Evolutionary conservation across 495 filamentous ascomycete genomes (phyloP), one percentile per base, ranked within the genome.

Genomic region (Evansstolkia leycettana): DNA sequence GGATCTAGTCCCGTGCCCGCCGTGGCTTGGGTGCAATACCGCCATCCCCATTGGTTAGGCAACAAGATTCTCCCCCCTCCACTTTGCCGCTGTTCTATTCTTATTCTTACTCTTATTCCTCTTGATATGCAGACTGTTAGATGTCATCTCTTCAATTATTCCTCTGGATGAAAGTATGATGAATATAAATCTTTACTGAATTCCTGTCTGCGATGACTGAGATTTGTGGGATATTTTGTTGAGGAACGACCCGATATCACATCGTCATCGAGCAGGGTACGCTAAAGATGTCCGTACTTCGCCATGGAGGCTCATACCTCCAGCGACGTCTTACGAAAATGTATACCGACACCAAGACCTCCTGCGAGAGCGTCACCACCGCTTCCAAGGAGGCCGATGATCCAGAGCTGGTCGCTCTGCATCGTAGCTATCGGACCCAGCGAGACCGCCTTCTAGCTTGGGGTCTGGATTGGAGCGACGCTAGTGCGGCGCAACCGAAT

Each of bases 321-420:
- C 65, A 69, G 54, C 73, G 80, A 40, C 77, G 84, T 41, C 70
- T 94, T 26, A 90, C 85, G 32, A 80, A 89, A 57, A 73, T 93
- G 46, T 94, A 93, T 58, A 82, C 84, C 45, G 85, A 94, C 60
- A 89, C 85, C 31, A 94, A 94, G 52, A 81, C 78, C 34, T 86
- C 82, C 10, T 87, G 81, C 57, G 82, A 87, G 52, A 84, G 80
- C 45, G 75, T 85, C 43, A 82, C 80, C 37, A 82, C 80, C 13
- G 76, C 78, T 5, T 72, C 70, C 20, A 80, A 75, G 44, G 67
- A 62, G 35, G 67, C 59, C 29, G 65, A 69, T 12, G 62, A 66
- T 23, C 69, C 70, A 1, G 69, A 78, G 37, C 57, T 77, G 4
- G 58, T 67, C 13, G 58, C 62, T 14, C 53, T 79, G 16, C 67